Evolutionary conservation across 2,329 filamentous ascomycete species (phyloP).

Genomic region (Pseudogymnoascus sp.): DNA sequence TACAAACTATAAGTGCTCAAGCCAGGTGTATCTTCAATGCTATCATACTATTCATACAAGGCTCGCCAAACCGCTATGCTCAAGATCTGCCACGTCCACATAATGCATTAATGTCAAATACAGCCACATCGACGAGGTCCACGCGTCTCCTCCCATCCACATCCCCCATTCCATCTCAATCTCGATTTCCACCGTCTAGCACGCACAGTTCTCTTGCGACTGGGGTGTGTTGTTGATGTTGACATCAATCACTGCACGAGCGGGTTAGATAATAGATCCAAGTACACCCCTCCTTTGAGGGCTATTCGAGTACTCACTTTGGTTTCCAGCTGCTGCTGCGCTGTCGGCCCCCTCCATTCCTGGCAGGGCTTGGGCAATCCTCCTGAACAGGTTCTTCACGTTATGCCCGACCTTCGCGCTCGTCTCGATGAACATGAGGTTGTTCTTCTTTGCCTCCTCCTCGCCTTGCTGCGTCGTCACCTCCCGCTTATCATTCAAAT

Average conservation of each 20-base stretch:
- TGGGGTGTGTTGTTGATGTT: constrained; percentile 68
- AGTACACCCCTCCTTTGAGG: constrained; percentile 2
- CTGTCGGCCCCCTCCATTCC: constrained; percentile 92
- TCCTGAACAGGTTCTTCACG: constrained; percentile 93
- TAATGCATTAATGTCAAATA: constrained; percentile 12
- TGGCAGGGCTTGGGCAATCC: constrained; percentile 94
- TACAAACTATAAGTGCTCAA: constrained; percentile 16
- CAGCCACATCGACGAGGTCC: constrained; percentile 17
- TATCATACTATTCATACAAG: constrained; percentile 25
- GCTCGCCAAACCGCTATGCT: constrained; percentile 28
- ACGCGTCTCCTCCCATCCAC: background rate
- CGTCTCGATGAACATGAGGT: constrained; percentile 98
- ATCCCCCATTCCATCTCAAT: background rate
- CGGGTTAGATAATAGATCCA: background rate
- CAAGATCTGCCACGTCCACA: constrained; percentile 22
- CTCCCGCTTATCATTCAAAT: constrained; percentile 95
- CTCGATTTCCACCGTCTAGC: constrained; percentile 34
- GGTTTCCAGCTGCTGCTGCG: constrained; percentile 61
- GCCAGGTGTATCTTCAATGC: constrained; percentile 18
- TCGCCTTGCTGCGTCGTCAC: constrained; percentile 95
- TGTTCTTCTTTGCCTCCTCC: constrained; percentile 96
- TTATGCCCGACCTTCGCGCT: constrained; percentile 97
- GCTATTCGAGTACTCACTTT: constrained; percentile 53
- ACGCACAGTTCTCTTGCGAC: constrained; percentile 66
- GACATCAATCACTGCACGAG: constrained; percentile 75